Percentiles rank a stretch among this genome's conserved stretches.
Evolutionary conservation across 106 monocot genomes (phyloP).

Genomic region (Gastrodia elata): DNA sequence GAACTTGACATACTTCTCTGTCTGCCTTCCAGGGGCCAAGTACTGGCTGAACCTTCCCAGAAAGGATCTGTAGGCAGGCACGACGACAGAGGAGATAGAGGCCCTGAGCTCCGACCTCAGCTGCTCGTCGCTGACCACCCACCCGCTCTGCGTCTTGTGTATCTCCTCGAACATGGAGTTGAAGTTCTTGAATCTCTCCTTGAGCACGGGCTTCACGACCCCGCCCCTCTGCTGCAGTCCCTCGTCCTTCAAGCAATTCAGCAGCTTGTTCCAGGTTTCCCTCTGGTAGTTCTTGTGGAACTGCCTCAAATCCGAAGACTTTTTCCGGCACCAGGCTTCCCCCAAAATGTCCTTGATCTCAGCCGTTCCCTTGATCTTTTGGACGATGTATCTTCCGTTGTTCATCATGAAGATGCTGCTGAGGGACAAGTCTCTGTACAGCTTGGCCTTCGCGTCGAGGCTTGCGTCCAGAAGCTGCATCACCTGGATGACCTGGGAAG

Average conservation of each 20-base stretch:
- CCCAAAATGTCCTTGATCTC: constrained; percentile 35
- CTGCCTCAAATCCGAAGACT: constrained; percentile 18
- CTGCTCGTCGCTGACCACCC: constrained; percentile 24
- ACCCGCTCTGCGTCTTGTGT: constrained; percentile 20
- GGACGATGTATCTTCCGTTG: constrained; percentile 69
- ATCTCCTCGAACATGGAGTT: constrained; percentile 22
- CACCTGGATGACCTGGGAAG: constrained; percentile 23
- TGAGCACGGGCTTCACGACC: constrained; percentile 15
- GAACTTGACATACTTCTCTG: constrained; percentile 25
- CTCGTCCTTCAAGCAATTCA: constrained; percentile 22
- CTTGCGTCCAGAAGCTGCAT: constrained; percentile 49
- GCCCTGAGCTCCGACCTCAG: constrained; percentile 24
- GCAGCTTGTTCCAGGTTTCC: constrained; percentile 20
- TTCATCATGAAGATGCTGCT: constrained; percentile 70
- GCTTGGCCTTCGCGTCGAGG: constrained; percentile 52
- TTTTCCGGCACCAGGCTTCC: constrained; percentile 19
- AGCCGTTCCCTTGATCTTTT: constrained; percentile 47
- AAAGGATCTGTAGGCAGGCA: constrained; percentile 21
- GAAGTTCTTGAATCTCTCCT: constrained; percentile 28
- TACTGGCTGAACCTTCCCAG: constrained; percentile 16
- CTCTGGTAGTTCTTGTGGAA: constrained; percentile 28
- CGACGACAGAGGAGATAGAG: constrained; percentile 13
- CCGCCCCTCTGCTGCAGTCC: constrained; percentile 10
- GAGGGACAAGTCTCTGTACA: constrained; percentile 51
- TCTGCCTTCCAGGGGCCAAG: constrained; percentile 19